Evolutionary conservation across 257 asterid genomes (phyloP), one percentile per base, ranked within the genome.

Genomic region (Apocynum venetum): DNA sequence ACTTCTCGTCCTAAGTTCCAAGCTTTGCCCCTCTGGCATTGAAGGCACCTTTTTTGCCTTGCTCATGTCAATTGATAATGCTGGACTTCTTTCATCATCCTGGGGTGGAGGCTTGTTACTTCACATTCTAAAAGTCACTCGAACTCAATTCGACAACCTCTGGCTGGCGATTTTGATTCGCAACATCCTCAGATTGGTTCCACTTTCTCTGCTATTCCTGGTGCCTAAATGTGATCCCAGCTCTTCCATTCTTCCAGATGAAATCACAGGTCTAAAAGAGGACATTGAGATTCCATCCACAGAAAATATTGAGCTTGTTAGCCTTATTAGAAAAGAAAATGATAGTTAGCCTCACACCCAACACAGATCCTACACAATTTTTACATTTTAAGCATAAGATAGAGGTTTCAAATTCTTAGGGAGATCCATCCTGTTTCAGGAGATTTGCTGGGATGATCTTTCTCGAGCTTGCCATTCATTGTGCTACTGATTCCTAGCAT

Each of bases 11-110:
- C 87, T 94, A 44, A 94, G 93, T 80, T 86, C 97, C 19, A 92
- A 87, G 88, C 85, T 94, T 14, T 94, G 98, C 78, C 98, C 98
- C 49, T 83, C 92, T 11, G 98, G 98, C 71, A 91, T 94, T 0
- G 97, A 94, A 77, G 98, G 98, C 76, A 92, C 97, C 0, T 90
- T 94, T 76, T 94, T 94, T n/a, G 97, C 97, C 44, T 78, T 94
- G 84, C 92, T 94, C 48, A 94, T 92, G 97, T 92, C 97, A 0
- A 94, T 94, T 10, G 98, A 94, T 67, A 94, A 94, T 73, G 84
- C 93, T 19, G 98, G 98, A 14, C 82, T 92, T 65, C 89, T 94
- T 71, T 87, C 98, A 13, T 86, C 98, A 15, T 87, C 96, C 2
- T 94, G 98, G 98, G 85, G 88, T 5, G 98, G 98, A 47, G 97